phyloP scores from a whole-genome alignment of 1,139 yeast genomes.

The Protomyces inundatus region DNA sequence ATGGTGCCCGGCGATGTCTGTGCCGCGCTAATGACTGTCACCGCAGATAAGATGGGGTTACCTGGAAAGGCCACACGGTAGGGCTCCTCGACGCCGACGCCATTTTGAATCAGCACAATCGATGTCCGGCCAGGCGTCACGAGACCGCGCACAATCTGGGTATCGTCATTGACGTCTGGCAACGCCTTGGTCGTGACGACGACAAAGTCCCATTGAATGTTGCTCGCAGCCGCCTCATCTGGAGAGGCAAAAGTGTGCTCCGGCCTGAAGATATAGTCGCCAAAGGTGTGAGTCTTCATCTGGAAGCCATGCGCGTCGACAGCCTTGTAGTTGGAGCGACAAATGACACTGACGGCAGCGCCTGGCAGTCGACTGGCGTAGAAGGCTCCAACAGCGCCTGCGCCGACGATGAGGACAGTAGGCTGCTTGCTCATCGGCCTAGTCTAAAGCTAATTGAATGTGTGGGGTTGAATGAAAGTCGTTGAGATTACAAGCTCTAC shows the following conservation, averaged over 20 bases:
- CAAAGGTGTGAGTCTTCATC: slow-evolving; percentile 46
- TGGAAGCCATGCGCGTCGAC: slow-evolving; percentile 52
- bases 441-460: not conserved
- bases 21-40: slow-evolving; percentile 24
- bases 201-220: slow-evolving; percentile 41
- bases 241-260: slow-evolving; percentile 35
- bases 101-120: slow-evolving; percentile 66
- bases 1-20: slow-evolving; percentile 16
- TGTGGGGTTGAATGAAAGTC: not conserved
- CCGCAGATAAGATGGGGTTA: slow-evolving; percentile 41
- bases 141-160: slow-evolving; percentile 54
- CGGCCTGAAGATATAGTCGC: slow-evolving; percentile 13
- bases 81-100: slow-evolving; percentile 63
- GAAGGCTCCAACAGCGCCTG: slow-evolving; percentile 68
- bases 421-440: not conserved
- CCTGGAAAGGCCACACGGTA: slow-evolving; percentile 54
- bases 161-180: slow-evolving; percentile 59
- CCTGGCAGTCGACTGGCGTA: slow-evolving; percentile 46
- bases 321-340: slow-evolving; percentile 57
- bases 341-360: slow-evolving; percentile 40
- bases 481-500: not conserved
- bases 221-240: slow-evolving; percentile 43
- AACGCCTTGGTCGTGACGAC: slow-evolving; percentile 64
- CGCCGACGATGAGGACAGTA: slow-evolving; percentile 51
- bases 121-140: slow-evolving; percentile 46